Evolutionary conservation across 1,284 basidiomycete species (phyloP).

Genomic region (Grifola frondosa): DNA sequence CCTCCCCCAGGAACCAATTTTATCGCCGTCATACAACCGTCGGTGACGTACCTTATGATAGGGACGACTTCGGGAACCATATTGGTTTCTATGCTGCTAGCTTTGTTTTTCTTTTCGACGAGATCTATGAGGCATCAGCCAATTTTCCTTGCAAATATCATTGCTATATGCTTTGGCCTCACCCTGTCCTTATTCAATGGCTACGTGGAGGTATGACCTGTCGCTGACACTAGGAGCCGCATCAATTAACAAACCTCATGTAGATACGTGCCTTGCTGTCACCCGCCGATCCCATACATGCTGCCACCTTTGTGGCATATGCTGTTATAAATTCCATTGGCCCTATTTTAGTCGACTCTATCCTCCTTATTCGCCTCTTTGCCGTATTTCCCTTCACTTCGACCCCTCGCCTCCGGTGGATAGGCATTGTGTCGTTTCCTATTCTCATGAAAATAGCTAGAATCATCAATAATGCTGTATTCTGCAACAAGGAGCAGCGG

Average conservation of each 20-base stretch:
- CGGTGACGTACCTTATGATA: slow-evolving; percentile 23
- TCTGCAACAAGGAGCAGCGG: slow-evolving; percentile 1
- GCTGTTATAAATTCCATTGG: slow-evolving; percentile 11
- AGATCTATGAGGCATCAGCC: slow-evolving; percentile 22
- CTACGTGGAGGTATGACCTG: slow-evolving; percentile 6
- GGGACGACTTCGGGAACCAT: slow-evolving; percentile 16
- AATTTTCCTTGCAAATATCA: slow-evolving; percentile 29
- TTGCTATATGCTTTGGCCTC: slow-evolving; percentile 22
- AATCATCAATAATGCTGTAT: slow-evolving; percentile 15
- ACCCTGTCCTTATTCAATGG: slow-evolving; percentile 11
- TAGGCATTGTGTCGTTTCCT: slow-evolving; percentile 10
- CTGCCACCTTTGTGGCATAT: slow-evolving; percentile 4
- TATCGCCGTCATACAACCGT: slow-evolving; percentile 12
- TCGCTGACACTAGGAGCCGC: background rate
- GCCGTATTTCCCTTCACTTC: slow-evolving; percentile 24
- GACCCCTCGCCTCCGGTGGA: slow-evolving; percentile 4
- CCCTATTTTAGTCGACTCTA: slow-evolving; percentile 21
- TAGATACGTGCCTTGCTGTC: background rate
- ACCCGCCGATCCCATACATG: slow-evolving; percentile 1
- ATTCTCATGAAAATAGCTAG: slow-evolving; percentile 15
- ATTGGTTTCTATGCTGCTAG: slow-evolving; percentile 22
- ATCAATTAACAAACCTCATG: background rate
- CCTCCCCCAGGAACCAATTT: slow-evolving; percentile 8
- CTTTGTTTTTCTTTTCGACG: slow-evolving; percentile 29
- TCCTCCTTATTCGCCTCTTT: slow-evolving; percentile 26